A percentile compares a stretch with the other conserved stretches of the same genome.
These are phyloP conservation scores for Starmerella apicola DNA, from an alignment of 805 yeast genomes.

Conservation along the genomic window DNA sequence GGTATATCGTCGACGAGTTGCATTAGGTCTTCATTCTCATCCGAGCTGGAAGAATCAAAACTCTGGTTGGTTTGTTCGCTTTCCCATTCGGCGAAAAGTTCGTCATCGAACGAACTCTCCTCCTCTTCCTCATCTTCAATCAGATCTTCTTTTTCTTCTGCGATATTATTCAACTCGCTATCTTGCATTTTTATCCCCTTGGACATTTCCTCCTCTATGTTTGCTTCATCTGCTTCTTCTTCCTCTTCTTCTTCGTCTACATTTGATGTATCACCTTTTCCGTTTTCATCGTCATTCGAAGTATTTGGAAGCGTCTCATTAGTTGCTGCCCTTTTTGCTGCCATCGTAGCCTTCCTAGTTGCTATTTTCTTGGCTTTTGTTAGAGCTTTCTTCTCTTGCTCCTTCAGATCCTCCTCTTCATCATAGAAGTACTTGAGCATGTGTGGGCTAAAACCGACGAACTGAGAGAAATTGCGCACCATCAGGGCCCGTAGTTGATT, in stretches of 20 bases:
- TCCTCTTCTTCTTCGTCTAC: not conserved
- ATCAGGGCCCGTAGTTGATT: no score
- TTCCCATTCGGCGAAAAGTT: not conserved
- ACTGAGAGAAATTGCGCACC: no score
- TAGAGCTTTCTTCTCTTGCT: no score
- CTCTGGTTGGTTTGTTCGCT: not conserved
- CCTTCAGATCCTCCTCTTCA: no score
- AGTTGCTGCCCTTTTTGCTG: no score
- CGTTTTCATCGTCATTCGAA: no score
- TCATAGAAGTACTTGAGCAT: no score
- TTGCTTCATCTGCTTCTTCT: not conserved
- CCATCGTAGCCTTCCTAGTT: no score
- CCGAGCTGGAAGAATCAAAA: not conserved
- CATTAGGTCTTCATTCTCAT: not conserved
- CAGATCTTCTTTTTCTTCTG: not conserved
- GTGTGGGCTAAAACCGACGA: no score
- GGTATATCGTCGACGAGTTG: not conserved
- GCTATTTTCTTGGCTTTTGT: no score
- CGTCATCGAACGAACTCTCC: not conserved
- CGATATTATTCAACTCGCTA: not conserved
- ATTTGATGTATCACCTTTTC: not conserved
- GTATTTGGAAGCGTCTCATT: no score
- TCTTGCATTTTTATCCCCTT: not conserved
- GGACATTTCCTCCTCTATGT: not conserved
- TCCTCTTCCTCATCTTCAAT: not conserved